phyloP scores from a whole-genome alignment of 768 basidiomycete genomes.

The Strobilomyces dryophilus region DNA sequence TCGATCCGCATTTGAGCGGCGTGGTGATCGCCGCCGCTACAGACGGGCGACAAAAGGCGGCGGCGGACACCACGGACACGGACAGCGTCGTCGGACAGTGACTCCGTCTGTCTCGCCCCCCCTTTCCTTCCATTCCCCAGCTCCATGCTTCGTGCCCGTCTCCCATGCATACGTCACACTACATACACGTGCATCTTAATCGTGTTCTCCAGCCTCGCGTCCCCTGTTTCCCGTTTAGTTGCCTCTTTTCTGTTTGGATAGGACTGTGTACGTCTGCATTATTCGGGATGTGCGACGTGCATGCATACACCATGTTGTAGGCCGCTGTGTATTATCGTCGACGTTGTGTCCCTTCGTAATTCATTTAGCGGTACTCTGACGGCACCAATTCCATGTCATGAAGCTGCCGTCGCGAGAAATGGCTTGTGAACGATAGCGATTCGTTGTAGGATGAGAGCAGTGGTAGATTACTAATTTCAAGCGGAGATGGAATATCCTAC shows the following conservation, averaged over 20 bases:
- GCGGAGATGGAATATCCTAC: slow-evolving; percentile 26
- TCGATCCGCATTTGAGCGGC: slow-evolving; percentile 29
- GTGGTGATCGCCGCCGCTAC: slow-evolving; percentile 20
- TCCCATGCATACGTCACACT: background rate
- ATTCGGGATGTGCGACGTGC: background rate
- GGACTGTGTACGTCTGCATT: background rate
- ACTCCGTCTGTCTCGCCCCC: background rate
- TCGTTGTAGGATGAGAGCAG: background rate
- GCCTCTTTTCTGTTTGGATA: background rate
- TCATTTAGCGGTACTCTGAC: background rate
- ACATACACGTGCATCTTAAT: slow-evolving; percentile 21
- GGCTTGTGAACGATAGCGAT: no score
- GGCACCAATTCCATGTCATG: background rate
- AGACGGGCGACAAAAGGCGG: slow-evolving; percentile 25
- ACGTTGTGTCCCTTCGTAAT: background rate
- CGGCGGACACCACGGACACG: slow-evolving; percentile 20
- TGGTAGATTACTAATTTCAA: slow-evolving; percentile 7
- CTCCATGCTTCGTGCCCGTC: background rate
- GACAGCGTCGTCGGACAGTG: slow-evolving; percentile 23
- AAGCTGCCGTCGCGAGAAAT: background rate
- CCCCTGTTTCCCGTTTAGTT: background rate
- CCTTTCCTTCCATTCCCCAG: background rate
- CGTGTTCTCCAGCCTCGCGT: background rate
- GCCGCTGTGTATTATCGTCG: slow-evolving; percentile 8
- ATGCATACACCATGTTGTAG: slow-evolving; percentile 6